phyloP scores from a whole-genome alignment of 257 asterid species.

The Nicotiana attenuata region DNA sequence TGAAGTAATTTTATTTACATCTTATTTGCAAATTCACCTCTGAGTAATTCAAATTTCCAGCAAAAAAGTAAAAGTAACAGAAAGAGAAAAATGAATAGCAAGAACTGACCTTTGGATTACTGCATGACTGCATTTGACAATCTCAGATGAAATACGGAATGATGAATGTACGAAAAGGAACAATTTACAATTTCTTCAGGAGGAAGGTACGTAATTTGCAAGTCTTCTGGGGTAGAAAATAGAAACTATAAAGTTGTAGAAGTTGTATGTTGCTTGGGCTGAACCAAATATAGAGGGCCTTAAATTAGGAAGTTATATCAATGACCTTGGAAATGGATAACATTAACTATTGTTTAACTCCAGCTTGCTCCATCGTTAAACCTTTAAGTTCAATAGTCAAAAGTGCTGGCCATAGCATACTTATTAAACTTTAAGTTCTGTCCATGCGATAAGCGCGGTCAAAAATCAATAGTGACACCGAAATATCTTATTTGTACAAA shows the following conservation, averaged over 20 bases:
- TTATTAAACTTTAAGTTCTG: too few relatives aligned
- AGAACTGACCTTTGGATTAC: constrained; percentile 9
- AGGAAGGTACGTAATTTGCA: neutral
- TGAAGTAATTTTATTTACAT: neutral
- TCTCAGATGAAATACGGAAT: neutral
- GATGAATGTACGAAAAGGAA: neutral
- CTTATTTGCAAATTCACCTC: neutral
- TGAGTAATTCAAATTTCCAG: neutral
- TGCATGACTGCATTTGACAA: constrained; percentile 3
- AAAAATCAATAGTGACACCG: too few relatives aligned
- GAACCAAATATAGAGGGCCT: neutral
- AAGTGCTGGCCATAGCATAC: too few relatives aligned
- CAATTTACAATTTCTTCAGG: neutral
- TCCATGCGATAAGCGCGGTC: too few relatives aligned
- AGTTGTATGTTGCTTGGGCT: neutral
- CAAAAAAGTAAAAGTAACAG: too few relatives aligned
- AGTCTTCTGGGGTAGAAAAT: neutral
- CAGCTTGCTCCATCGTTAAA: too few relatives aligned
- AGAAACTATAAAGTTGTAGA: neutral
- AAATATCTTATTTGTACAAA: too few relatives aligned
- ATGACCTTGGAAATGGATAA: too few relatives aligned
- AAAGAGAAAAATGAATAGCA: neutral
- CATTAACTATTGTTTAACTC: too few relatives aligned
- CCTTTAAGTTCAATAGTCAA: too few relatives aligned
- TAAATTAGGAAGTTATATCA: too few relatives aligned